Conservation (phyloP, 257 asterid genomes). For the Striga asiatica region DNA sequence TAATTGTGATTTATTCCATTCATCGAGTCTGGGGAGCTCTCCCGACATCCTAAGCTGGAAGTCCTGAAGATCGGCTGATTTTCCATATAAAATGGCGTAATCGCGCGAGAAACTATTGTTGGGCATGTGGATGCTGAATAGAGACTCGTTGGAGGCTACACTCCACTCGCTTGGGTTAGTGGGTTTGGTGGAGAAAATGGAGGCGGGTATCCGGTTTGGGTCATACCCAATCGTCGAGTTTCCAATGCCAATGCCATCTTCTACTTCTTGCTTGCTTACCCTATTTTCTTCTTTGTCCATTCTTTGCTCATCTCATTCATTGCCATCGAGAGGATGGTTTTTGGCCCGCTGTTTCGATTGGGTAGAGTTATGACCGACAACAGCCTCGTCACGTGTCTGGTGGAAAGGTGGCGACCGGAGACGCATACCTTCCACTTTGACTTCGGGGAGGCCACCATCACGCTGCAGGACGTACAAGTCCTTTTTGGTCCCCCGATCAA, state of each 20-base stretch:
- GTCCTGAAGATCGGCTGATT: conserved; percentile 48
- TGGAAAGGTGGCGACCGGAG: too few relatives aligned
- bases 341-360: too few relatives aligned
- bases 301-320: conserved; percentile 1
- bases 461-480: too few relatives aligned
- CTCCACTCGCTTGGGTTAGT: conserved; percentile 59
- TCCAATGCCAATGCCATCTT: too few relatives aligned
- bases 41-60: conserved; percentile 16
- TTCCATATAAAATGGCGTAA: conserved; percentile 22
- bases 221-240: conserved; percentile 49
- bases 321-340: too few relatives aligned
- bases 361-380: too few relatives aligned
- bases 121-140: conserved; percentile 87
- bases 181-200: conserved; percentile 41
- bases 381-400: too few relatives aligned
- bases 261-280: too few relatives aligned
- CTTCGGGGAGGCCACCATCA: too few relatives aligned
- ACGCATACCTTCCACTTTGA: too few relatives aligned
- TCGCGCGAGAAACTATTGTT: conserved; percentile 69
- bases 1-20: conserved; percentile 20
- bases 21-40: conserved; percentile 50
- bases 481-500: too few relatives aligned
- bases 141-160: conserved; percentile 56
- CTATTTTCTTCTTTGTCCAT: conserved; percentile 32
- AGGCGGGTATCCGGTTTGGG: conserved; percentile 64